phyloP scores from a whole-genome alignment of 305 asterid species.

The Fraxinus floribunda region DNA sequence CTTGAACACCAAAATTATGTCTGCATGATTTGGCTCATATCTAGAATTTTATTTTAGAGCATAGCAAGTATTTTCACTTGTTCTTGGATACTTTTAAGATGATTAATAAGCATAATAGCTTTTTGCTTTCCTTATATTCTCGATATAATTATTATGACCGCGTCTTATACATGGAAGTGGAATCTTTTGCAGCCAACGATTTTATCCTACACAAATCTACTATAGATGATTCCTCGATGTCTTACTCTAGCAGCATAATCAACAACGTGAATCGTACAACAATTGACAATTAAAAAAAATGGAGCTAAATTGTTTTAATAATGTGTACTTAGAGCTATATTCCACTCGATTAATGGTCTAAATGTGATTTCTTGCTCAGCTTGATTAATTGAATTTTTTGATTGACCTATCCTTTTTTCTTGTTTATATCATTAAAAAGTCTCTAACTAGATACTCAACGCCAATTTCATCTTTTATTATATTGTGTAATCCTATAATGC shows the following conservation, averaged over 20 bases:
- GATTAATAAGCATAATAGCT: not conserved
- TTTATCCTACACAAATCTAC: conserved; percentile 49
- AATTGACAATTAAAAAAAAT: too few species aligned
- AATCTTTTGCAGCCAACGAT: conserved; percentile 73
- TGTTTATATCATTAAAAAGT: not conserved
- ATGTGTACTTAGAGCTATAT: too few species aligned
- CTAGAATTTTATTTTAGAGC: conserved; percentile 58
- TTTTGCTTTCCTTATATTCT: conserved; percentile 20
- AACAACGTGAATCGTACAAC: too few species aligned
- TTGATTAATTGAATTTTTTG: not conserved
- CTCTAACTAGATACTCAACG: not conserved
- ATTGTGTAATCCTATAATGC: not conserved
- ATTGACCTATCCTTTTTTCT: conserved; percentile 4
- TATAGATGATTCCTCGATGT: too few species aligned
- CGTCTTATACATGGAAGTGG: conserved; percentile 66
- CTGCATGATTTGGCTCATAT: too few species aligned
- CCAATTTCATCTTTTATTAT: not conserved
- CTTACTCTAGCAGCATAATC: too few species aligned
- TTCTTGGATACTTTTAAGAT: conserved; percentile 20
- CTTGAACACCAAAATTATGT: too few species aligned
- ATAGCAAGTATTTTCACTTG: conserved; percentile 42
- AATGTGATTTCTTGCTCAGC: not conserved
- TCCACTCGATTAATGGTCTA: not conserved
- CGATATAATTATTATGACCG: conserved; percentile 32
- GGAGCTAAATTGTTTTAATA: too few species aligned